Base-by-base conservation (phyloP, 305 asterid genomes). In the Fraxinus nigra region DNA sequence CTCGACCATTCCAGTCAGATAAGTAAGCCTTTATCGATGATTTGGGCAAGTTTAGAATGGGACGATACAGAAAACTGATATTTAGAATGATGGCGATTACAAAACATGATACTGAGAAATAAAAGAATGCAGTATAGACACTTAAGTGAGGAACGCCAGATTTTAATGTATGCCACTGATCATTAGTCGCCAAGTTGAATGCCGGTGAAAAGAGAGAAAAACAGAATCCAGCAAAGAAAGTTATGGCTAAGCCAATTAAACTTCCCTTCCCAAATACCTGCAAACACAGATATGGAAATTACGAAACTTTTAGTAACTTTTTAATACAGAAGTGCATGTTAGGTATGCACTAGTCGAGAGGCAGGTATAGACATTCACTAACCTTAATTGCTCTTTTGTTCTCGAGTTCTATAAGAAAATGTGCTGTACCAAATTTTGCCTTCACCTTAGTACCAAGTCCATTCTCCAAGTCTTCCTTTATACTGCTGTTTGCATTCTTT, bases 131-230 rank as follows among this genome's bases (percentile, higher is more conserved):
- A 1, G 91, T 84, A 79, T 92, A 92, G 4, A 90, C 93, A 35
- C 86, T 89, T 65, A 92, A 34, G 84, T 88, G 93, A 6, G 89
- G 89, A 43, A 90, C 89, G 0, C 90, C 91, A 7, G 79, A 34
- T 78, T 86, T 77, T 33, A 92, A 43, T 6, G 92, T 86, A 22
- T 89, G 80, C 96, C 94, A 92, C 35, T 92, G 96, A 78, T 92
- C 96, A 26, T 92, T 92, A 1, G 96, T 90, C 34, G 94, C 92
- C 54, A 92, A 38, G 73, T 92, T 92, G 91, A 92, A 90, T 34
- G 96, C 96, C 1, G 96, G 96, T 1, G 92, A 85, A 34, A 92
- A 92, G 5, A 92, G 87, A 26, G 96, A 90, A 79, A 90, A 92
- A 77, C 96, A 90, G 16, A 87, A 1, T 18, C 96, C 96, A 0